phyloP scores from a whole-genome alignment of 2,329 filamentous ascomycete genomes.

The Sarocladium brachiariae region DNA sequence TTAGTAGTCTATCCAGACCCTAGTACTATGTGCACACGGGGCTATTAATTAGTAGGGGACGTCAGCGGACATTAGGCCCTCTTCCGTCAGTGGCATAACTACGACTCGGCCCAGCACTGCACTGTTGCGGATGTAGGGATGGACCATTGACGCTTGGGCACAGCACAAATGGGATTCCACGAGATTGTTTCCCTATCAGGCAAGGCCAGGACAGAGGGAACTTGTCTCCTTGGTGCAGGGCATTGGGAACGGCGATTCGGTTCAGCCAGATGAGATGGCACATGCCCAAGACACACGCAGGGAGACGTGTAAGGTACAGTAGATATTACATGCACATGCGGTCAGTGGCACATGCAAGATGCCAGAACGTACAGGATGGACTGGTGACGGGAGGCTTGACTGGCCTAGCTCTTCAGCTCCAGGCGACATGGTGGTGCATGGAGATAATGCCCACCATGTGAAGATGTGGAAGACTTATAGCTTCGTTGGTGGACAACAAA shows the following conservation, averaged over 20 bases:
- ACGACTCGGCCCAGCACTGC: too few relatives aligned
- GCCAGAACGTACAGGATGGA: not conserved
- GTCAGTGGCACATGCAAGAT: slow-evolving; percentile 4
- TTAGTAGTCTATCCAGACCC: too few relatives aligned
- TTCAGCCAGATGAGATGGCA: not conserved
- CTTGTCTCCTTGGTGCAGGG: not conserved
- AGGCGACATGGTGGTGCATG: not conserved
- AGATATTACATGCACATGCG: not conserved
- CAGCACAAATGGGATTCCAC: not conserved
- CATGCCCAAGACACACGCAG: not conserved
- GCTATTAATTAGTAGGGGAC: too few relatives aligned
- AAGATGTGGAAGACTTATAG: not conserved
- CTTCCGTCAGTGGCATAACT: too few relatives aligned
- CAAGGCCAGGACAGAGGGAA: not conserved
- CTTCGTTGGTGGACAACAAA: not conserved
- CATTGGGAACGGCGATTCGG: slow-evolving; percentile 5
- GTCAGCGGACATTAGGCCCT: too few relatives aligned
- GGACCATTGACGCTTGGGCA: not conserved
- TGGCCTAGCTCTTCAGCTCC: not conserved
- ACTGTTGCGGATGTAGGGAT: not conserved
- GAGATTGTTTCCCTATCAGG: not conserved
- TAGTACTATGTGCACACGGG: too few relatives aligned
- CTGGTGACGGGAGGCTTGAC: not conserved
- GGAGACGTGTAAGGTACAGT: not conserved
- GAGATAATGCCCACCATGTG: not conserved